Base-by-base conservation (phyloP, 306 rosid species). In the Sesbania bispinosa region DNA sequence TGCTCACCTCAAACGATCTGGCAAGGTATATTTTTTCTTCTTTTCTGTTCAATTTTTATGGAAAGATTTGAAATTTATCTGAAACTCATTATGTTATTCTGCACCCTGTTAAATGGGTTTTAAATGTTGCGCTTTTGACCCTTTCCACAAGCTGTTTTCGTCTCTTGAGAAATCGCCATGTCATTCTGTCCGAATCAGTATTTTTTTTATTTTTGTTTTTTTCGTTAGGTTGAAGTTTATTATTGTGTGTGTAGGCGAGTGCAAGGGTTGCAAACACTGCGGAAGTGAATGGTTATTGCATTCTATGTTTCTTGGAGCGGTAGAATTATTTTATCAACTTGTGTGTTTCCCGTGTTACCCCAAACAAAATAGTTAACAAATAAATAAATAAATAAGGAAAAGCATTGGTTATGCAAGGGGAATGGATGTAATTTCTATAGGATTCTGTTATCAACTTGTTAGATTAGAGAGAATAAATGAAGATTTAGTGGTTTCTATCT, bases 1-100 rank as follows among this genome's bases (percentile, higher is more conserved):
- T 10, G 39, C 77, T 62, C 77, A 77, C 16, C 73, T 77, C 19
- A 77, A 77, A 47, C 58, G 82, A 52, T 77, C 82, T 14, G 77
- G 82, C 50, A 77, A 77, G 77, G 82, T 77, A 4, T 27, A 7
- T 4, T 35, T 33, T 21, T 7, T 1, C 0, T 7, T 51, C 1
- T 19, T 3, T 6, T 47, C 0, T 0, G 1, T 1, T 2, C n/a
- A 5, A 2, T 7, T 19, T 65, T 27, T 9, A n/a, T 4, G 15
- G 2, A 0, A 50, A 51, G 11, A 38, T 74, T 74, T 21, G 15
- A 36, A 48, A 21, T 47, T 62, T 24, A 48, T 36, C 14, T 19
- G 26, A 43, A 71, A 57, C 35, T 32, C 58, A 32, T 47, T 6
- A 33, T 7, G 7, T 29, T 42, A n/a, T 51, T 69, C 0, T 45